These are phyloP conservation scores for Coffea eugenioides DNA, from an alignment of 257 asterid species.

Conservation along the genomic window DNA sequence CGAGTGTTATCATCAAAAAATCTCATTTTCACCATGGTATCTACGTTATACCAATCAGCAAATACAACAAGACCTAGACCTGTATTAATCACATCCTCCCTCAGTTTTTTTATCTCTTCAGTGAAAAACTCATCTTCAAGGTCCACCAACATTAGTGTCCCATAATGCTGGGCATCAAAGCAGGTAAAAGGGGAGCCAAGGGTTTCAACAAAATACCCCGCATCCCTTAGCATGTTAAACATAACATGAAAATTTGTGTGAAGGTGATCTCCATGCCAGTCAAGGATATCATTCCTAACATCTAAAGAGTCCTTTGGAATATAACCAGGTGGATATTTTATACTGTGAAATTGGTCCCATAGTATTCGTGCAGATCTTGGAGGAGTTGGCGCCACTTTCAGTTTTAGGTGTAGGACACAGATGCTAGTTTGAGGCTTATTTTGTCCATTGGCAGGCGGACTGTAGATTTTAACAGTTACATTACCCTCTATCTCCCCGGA, in stretches of 20 bases:
- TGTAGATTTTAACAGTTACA: constrained; percentile 68
- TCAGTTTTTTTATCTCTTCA: constrained; percentile 75
- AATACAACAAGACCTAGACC: constrained; percentile 87
- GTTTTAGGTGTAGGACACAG: constrained; percentile 67
- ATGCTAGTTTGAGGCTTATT: constrained; percentile 57
- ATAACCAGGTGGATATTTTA: constrained; percentile 98
- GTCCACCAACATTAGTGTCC: constrained; percentile 92
- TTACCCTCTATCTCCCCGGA: constrained; percentile 92
- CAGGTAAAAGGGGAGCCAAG: constrained; percentile 98
- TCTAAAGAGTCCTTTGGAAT: constrained; percentile 98
- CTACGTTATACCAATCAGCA: constrained; percentile 99
- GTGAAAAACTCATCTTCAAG: constrained; percentile 91
- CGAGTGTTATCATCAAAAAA: constrained; percentile 96
- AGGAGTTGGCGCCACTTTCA: constrained; percentile 88
- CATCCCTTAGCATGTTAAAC: constrained; percentile 92
- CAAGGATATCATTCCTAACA: constrained; percentile 93
- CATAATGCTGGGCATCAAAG: constrained; percentile 90
- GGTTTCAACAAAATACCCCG: constrained; percentile 91
- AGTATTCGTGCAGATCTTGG: constrained; percentile 75
- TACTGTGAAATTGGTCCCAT: constrained; percentile 98
- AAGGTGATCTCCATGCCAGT: constrained; percentile 99
- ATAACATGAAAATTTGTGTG: constrained; percentile 95
- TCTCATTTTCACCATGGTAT: constrained; percentile 96
- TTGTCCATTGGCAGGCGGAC: constrained; percentile 80
- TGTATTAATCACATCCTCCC: constrained; percentile 68